These are phyloP conservation scores for Pachysandra terminalis DNA, from an alignment of 164 flowering plant species.

Conservation along the genomic window DNA sequence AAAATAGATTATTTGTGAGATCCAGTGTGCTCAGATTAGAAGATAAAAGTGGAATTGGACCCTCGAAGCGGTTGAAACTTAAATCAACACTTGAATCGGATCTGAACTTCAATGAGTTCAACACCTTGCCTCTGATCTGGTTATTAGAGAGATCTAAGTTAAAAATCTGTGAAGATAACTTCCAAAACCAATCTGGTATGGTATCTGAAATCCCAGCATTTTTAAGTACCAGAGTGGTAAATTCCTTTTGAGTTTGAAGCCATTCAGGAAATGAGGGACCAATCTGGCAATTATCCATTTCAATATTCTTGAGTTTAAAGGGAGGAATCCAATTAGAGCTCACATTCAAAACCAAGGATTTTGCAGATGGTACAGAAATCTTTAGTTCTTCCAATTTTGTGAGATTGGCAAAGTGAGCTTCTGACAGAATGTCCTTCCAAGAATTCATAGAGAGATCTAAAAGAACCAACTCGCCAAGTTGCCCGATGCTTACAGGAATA, in stretches of 20 bases:
- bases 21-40: conserved; percentile 3
- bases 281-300: not conserved
- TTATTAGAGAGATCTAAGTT: not conserved
- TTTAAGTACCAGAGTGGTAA: not conserved
- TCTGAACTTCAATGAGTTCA: not conserved
- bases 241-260: not conserved
- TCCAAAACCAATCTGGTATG: conserved; percentile 9
- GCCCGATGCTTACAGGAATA: conserved; percentile 5
- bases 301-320: not conserved
- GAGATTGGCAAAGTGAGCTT: conserved; percentile 16
- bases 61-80: conserved; percentile 4
- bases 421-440: conserved; percentile 15
- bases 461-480: conserved; percentile 4
- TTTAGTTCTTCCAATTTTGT: not conserved
- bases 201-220: conserved; percentile 5
- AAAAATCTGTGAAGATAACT: not conserved
- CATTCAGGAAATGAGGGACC: not conserved
- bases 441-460: conserved; percentile 8
- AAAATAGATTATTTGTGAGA: conserved; percentile 2
- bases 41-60: conserved; percentile 15
- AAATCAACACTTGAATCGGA: not conserved
- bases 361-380: not conserved
- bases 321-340: not conserved
- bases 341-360: not conserved
- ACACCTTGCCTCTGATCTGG: not conserved